phyloP scores from a whole-genome alignment of 2,329 filamentous ascomycete species.

The Sporothrix variecibatus region DNA sequence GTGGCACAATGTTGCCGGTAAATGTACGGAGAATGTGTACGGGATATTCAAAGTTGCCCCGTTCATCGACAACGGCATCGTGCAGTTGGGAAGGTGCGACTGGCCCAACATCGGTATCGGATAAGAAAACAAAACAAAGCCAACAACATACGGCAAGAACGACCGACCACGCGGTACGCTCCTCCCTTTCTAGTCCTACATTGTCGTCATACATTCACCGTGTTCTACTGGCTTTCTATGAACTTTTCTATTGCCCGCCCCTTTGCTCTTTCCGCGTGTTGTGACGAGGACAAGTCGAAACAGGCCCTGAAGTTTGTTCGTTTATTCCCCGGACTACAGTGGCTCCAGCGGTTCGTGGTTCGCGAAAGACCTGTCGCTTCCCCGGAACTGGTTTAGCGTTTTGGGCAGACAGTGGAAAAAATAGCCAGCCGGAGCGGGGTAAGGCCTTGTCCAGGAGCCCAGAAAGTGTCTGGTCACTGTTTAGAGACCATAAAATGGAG shows the following conservation, averaged over 20 bases:
- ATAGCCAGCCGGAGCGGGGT: constrained; percentile 12
- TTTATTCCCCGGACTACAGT: background rate
- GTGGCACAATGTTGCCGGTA: background rate
- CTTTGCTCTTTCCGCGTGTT: background rate
- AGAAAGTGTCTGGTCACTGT: background rate
- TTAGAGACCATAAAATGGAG: constrained; percentile 5
- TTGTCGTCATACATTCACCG: background rate
- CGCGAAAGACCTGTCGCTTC: background rate
- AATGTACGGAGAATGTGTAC: background rate
- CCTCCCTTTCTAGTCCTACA: background rate
- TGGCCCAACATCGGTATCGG: background rate
- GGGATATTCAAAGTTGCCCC: background rate
- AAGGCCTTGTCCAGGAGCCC: background rate
- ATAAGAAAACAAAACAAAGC: background rate
- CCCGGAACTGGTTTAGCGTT: constrained; percentile 20
- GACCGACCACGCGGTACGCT: background rate
- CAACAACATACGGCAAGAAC: background rate
- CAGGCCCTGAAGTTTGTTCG: background rate
- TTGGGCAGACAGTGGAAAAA: background rate
- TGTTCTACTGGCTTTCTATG: background rate
- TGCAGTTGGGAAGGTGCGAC: background rate
- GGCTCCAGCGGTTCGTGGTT: background rate
- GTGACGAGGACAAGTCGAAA: background rate
- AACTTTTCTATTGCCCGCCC: background rate
- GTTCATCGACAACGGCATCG: background rate